A percentile compares a stretch with the other conserved stretches of the same genome.
These are phyloP conservation scores for Pelargonium nanum DNA, from an alignment of 345 rosid genomes.

Conservation along the genomic window DNA sequence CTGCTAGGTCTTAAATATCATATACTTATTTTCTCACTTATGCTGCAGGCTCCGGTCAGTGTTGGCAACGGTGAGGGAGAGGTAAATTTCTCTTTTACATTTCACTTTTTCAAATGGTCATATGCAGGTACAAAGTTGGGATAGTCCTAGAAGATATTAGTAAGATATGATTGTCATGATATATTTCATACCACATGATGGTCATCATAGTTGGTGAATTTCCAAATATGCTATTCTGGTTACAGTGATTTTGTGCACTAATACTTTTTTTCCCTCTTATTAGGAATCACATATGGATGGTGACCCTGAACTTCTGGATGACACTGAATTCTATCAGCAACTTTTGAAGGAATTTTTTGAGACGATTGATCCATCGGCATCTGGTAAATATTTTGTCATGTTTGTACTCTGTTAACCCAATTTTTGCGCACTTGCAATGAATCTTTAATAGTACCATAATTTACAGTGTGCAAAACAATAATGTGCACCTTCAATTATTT, in stretches of 20 bases:
- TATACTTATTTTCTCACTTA: background rate
- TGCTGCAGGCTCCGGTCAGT: constrained; percentile 24
- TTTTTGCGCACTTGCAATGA: background rate
- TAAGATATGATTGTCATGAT: background rate
- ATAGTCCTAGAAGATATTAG: background rate
- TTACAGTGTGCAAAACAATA: no score
- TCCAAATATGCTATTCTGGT: background rate
- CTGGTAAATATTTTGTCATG: constrained; percentile 27
- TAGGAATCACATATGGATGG: constrained; percentile 53
- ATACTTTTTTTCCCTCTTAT: background rate
- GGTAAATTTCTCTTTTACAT: constrained; percentile 23
- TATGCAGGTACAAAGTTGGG: background rate
- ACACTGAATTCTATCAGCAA: constrained; percentile 81
- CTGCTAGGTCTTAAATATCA: background rate
- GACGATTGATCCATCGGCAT: constrained; percentile 54
- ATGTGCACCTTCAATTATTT: no score
- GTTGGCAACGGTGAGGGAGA: constrained; percentile 24
- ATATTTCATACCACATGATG: background rate
- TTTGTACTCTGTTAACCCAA: background rate
- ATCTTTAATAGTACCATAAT: background rate
- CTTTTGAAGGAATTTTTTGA: constrained; percentile 78
- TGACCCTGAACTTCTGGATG: constrained; percentile 85
- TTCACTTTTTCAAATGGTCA: background rate
- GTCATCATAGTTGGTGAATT: background rate
- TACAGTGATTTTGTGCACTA: background rate